A percentile compares a stretch with the other conserved stretches of the same genome.
Evolutionary conservation across 768 basidiomycete species (phyloP).

Genomic region (Gloeostereum incarnatum): DNA sequence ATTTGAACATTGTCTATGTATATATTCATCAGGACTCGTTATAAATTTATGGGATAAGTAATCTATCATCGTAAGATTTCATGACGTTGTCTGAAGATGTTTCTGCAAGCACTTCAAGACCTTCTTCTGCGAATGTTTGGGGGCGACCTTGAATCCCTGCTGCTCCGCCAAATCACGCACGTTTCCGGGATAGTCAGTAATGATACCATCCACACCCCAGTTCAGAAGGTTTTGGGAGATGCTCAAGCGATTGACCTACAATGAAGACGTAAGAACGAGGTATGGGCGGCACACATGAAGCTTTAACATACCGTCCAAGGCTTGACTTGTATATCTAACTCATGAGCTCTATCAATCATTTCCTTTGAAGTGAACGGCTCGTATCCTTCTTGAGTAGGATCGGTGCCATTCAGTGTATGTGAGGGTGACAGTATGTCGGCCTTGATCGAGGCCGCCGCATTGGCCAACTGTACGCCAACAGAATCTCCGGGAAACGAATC

Average conservation of each 20-base stretch:
- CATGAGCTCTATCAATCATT: constrained; percentile 63
- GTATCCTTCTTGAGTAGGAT: constrained; percentile 34
- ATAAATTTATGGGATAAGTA: too few relatives aligned
- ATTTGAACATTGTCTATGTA: too few relatives aligned
- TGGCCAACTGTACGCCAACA: constrained; percentile 47
- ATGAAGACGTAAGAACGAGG: neutral
- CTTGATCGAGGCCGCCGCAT: constrained; percentile 56
- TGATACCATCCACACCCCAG: constrained; percentile 66
- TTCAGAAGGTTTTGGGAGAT: constrained; percentile 50
- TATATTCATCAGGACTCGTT: too few relatives aligned
- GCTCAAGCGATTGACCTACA: constrained; percentile 53
- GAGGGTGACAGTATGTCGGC: constrained; percentile 61
- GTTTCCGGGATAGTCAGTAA: constrained; percentile 63
- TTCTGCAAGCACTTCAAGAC: constrained; percentile 54
- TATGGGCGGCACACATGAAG: neutral
- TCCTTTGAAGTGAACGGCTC: constrained; percentile 52
- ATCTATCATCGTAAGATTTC: too few relatives aligned
- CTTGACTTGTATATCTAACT: constrained; percentile 51
- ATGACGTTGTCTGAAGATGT: constrained; percentile 23
- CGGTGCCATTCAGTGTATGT: constrained; percentile 30
- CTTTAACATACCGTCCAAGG: constrained; percentile 59
- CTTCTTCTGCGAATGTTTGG: constrained; percentile 46
- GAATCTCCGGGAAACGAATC: constrained; percentile 56
- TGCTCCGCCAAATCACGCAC: constrained; percentile 50
- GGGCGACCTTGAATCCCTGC: constrained; percentile 40